Conservation (phyloP, 2,329 filamentous ascomycete genomes). For the Aspergillus arachidicola region DNA sequence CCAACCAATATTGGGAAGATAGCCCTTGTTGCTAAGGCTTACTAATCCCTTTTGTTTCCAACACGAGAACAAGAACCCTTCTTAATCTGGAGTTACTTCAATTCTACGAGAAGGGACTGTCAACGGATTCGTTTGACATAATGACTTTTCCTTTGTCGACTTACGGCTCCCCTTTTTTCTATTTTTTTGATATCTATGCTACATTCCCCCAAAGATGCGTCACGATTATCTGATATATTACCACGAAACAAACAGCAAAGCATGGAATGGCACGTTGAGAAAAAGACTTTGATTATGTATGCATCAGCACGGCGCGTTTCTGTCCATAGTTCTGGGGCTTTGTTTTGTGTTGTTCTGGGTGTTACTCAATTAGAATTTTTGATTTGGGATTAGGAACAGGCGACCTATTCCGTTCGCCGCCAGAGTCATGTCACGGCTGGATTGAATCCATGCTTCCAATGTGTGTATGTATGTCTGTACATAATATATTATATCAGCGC, state of each 20-base stretch:
- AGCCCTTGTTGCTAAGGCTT: background rate
- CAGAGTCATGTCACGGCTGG: background rate
- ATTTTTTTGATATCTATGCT: background rate
- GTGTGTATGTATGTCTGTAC: conserved; percentile 14
- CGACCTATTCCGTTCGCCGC: background rate
- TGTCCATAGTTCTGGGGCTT: conserved; percentile 3
- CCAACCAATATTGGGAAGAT: background rate
- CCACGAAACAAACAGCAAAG: conserved; percentile 16
- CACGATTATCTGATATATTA: conserved; percentile 18
- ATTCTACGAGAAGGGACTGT: background rate
- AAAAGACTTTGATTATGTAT: conserved; percentile 14
- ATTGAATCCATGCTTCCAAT: conserved; percentile 5
- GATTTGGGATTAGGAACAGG: conserved; percentile 1
- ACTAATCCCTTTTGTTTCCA: background rate
- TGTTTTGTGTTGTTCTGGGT: conserved; percentile 4
- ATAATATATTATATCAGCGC: conserved; percentile 13
- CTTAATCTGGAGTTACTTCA: background rate
- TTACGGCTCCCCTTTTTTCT: conserved; percentile 7
- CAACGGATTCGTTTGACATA: background rate
- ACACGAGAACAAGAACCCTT: background rate
- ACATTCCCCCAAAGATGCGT: conserved; percentile 13
- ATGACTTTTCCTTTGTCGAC: background rate
- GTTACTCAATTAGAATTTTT: conserved; percentile 13
- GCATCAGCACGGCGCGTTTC: conserved; percentile 21
- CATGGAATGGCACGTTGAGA: conserved; percentile 14